Evolutionary conservation across 805 yeast genomes (phyloP), one percentile per base, ranked within the genome.

Genomic region (Nakazawaea peltata): DNA sequence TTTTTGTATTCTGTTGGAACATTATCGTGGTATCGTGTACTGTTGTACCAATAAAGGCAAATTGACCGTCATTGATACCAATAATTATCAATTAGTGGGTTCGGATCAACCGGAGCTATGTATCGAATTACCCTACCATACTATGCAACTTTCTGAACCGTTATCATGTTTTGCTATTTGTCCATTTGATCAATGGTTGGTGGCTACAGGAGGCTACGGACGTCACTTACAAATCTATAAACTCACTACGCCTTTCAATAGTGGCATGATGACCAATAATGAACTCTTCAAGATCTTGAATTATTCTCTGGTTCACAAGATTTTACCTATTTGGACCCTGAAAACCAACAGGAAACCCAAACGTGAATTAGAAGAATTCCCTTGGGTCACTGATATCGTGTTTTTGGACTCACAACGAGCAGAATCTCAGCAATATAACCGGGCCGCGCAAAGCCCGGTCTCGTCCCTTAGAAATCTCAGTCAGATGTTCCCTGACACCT

Each of bases 311-410:
- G 25, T 34, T 3, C 44, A 42, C 26, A 44, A 42, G 28, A 38
- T 49, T 5, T 36, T 43, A 33, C 55, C 54, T 4, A 31, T 38
- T 13, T 50, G 46, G 44, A 48, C 43, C 30, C 51, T 49, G 4
- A 37, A 42, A 12, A 30, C 32, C 6, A 16, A 28, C 21, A 26
- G 33, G 26, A 36, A 35, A 43, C 13, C 31, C 9, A 11, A 15
- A 8, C 14, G 26, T 11, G 30, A 21, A 18, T 30, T 28, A 12
- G 49, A 46, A 4, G 53, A 50, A 4, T 51, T 52, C 34, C 40
- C 47, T 3, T 52, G 57, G 57, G 39, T 50, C 22, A 48, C 50
- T 19, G 53, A 47, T 16, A 54, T 49, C 4, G 37, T 41, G 2
- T 39, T 46, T 14, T 11, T 49, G 4, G 40, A 39, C 18, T 26